phyloP scores from a whole-genome alignment of 306 rosid species.

The Styphnolobium japonicum region DNA sequence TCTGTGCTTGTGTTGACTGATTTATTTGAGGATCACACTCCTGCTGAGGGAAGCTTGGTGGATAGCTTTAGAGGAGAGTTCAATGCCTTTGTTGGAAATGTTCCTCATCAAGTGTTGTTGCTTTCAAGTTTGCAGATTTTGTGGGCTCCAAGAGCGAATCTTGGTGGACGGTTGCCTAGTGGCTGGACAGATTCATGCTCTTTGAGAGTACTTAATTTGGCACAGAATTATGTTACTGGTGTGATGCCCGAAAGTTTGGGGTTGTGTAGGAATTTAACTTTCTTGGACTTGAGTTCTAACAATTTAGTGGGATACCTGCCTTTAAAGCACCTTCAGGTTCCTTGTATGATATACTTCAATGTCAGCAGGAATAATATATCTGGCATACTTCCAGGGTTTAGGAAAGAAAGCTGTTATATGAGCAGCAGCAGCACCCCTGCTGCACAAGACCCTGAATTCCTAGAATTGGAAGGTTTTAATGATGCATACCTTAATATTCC shows the following conservation, averaged over 20 bases:
- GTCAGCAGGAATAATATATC: conserved; percentile 61
- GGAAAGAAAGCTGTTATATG: conserved; percentile 30
- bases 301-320: conserved; percentile 45
- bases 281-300: conserved; percentile 71
- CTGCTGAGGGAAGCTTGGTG: conserved; percentile 18
- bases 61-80: conserved; percentile 57
- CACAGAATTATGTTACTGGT: conserved; percentile 56
- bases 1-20: conserved; percentile 55
- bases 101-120: conserved; percentile 48
- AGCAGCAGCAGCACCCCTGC: neutral
- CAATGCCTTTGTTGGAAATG: conserved; percentile 60
- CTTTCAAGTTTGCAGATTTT: conserved; percentile 52
- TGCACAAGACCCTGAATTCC: conserved; percentile 21
- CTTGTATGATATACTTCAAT: conserved; percentile 64
- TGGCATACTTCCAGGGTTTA: conserved; percentile 39
- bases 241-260: conserved; percentile 42
- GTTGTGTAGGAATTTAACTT: conserved; percentile 50
- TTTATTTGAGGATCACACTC: conserved; percentile 25
- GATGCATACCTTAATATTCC: conserved; percentile 32
- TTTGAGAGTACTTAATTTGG: conserved; percentile 57
- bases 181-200: conserved; percentile 53
- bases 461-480: conserved; percentile 19
- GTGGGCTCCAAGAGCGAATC: conserved; percentile 76
- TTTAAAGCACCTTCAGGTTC: conserved; percentile 39
- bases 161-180: conserved; percentile 51